phyloP scores from a whole-genome alignment of 306 rosid genomes.

The Begonia loranthoides region DNA sequence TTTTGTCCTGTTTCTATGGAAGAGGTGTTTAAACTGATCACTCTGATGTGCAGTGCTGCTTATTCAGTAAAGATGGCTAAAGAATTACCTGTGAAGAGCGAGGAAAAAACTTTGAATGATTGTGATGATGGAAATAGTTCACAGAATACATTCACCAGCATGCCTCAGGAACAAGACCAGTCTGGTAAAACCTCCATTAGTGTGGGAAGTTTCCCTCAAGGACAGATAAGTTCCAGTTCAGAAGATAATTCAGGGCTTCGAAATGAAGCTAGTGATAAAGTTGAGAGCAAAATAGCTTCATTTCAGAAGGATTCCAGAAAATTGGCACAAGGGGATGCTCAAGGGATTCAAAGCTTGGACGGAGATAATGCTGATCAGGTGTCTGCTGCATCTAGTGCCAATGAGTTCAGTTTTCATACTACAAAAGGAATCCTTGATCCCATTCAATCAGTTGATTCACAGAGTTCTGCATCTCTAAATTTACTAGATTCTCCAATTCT shows the following conservation, averaged over 20 bases:
- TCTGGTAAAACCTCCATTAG: conserved; percentile 78
- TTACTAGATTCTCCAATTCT: conserved; percentile 64
- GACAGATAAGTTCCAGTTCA: conserved; percentile 79
- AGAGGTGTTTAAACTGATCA: not conserved
- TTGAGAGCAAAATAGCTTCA: conserved; percentile 23
- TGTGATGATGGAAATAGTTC: conserved; percentile 81
- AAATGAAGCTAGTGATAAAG: conserved; percentile 32
- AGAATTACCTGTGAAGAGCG: conserved; percentile 73
- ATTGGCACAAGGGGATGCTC: conserved; percentile 25
- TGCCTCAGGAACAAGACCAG: conserved; percentile 77
- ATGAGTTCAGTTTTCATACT: conserved; percentile 41
- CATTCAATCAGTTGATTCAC: conserved; percentile 45
- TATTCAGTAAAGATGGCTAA: conserved; percentile 89
- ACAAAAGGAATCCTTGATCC: conserved; percentile 35
- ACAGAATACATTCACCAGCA: conserved; percentile 76
- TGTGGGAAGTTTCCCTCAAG: conserved; percentile 93
- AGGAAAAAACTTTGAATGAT: conserved; percentile 62
- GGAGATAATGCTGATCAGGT: conserved; percentile 58
- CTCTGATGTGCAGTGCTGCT: conserved; percentile 63
- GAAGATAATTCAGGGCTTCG: conserved; percentile 46
- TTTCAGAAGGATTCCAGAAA: conserved; percentile 31
- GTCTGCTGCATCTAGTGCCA: conserved; percentile 52
- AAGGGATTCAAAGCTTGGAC: conserved; percentile 48
- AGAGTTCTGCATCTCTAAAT: conserved; percentile 51
- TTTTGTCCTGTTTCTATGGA: not conserved